phyloP scores from a whole-genome alignment of 75 land plant species.

The Pinus taeda region DNA sequence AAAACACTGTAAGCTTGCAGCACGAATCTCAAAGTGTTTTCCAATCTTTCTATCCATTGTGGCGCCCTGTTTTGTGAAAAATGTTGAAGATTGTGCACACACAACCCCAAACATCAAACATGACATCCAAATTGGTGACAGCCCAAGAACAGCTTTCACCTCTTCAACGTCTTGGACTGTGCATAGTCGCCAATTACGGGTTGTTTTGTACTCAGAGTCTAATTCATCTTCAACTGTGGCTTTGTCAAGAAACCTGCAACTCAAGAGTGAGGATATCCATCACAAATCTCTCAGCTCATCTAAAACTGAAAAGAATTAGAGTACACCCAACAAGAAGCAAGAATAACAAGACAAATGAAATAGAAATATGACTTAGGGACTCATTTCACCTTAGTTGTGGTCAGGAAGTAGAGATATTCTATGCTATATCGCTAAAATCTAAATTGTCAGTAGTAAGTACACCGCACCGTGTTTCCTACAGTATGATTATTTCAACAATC shows the following conservation, averaged over 20 bases:
- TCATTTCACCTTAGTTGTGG: too few species aligned
- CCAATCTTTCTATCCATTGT: slow-evolving; percentile 65
- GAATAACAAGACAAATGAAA: too few species aligned
- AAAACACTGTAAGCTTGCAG: slow-evolving; percentile 71
- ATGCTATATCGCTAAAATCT: too few species aligned
- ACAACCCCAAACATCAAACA: slow-evolving; percentile 71
- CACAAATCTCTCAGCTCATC: not conserved
- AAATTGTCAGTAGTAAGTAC: too few species aligned
- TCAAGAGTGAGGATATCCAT: not conserved
- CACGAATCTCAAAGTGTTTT: slow-evolving; percentile 58
- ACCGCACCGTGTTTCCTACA: too few species aligned
- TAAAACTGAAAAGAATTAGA: too few species aligned
- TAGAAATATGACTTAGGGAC: too few species aligned
- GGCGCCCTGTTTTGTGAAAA: slow-evolving; percentile 83
- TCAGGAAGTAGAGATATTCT: too few species aligned
- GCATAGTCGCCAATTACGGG: slow-evolving; percentile 15
- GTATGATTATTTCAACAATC: too few species aligned
- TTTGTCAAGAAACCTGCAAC: slow-evolving; percentile 36
- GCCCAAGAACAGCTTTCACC: slow-evolving; percentile 37
- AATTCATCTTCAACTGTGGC: slow-evolving; percentile 25
- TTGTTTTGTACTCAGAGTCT: not conserved
- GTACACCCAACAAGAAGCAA: too few species aligned
- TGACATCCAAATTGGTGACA: slow-evolving; percentile 78
- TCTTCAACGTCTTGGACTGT: slow-evolving; percentile 28
- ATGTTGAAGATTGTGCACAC: slow-evolving; percentile 78